Conservation (phyloP, 805 yeast genomes). For the Torulaspora quercuum region DNA sequence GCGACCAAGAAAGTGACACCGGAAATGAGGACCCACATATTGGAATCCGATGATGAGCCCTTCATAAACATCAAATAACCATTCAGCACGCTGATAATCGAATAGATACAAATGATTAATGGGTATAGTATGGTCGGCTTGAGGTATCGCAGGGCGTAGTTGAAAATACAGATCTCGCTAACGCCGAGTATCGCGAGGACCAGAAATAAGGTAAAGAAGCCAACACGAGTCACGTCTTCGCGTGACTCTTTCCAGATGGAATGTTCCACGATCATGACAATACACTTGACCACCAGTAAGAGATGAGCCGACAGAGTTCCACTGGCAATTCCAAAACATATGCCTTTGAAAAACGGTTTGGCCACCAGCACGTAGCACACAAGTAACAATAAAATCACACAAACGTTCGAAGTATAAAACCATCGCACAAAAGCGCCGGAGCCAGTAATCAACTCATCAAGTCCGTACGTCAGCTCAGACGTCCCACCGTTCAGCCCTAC, state of each 20-base stretch:
- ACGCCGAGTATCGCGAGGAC: conserved; percentile 62
- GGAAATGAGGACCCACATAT: neutral
- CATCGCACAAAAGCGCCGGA: neutral
- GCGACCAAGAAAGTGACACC: neutral
- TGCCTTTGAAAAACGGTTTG: neutral
- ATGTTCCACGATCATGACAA: conserved; percentile 25
- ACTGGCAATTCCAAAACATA: conserved; percentile 25
- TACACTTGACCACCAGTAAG: conserved; percentile 76
- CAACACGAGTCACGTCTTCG: neutral
- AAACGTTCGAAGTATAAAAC: neutral
- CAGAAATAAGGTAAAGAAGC: conserved; percentile 29
- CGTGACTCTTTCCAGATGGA: neutral
- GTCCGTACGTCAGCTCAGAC: conserved; percentile 7
- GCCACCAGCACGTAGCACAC: neutral
- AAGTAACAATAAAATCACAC: neutral
- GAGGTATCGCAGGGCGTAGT: conserved; percentile 56
- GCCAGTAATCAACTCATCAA: conserved; percentile 23
- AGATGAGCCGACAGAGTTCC: conserved; percentile 86
- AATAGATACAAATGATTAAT: conserved; percentile 78
- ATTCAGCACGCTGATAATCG: conserved; percentile 63
- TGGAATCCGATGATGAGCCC: neutral
- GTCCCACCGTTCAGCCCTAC: neutral
- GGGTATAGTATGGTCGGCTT: conserved; percentile 75
- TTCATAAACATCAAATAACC: conserved; percentile 34
- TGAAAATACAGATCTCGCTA: conserved; percentile 67